Evolutionary conservation across 768 basidiomycete genomes (phyloP), one percentile per base, ranked within the genome.

Genomic region (Serendipita sp.): DNA sequence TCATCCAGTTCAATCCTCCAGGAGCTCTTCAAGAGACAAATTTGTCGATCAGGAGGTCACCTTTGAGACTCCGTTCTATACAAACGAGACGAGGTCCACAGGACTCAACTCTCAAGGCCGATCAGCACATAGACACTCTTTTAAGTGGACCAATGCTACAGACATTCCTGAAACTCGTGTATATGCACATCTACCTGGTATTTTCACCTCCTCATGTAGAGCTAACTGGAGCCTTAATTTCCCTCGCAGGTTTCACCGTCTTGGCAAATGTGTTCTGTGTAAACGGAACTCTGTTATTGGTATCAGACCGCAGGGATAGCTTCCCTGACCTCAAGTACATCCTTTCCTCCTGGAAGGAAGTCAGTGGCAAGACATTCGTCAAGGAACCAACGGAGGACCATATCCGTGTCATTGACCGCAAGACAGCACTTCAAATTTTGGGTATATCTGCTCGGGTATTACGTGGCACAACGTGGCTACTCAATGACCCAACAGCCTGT

Each of bases 401-500:
- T 35, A 60, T 60, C n/a, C 56, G 56, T 35, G 56, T 36, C 23
- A n/a, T 32, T 35, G 56, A 60, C 34, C 56, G 35, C n/a, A n/a
- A 23, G 34, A 60, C 56, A 10, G 56, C 56, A 36, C 3, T 30
- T 8, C 56, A n/a, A 28, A 23, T 60, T 7, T 35, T 60, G 18
- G 56, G 56, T 60, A 16, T 60, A 18, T 60, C 56, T 30, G 56
- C 56, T 32, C 56, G 56, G 3, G 23, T 16, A 8, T 36, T 60
- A 8, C 23, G 34, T 3, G 28, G 28, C 1, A 32, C 56, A 60
- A 60, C 56, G 5, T 60, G 56, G 56, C 56, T 60, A 30, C 32
- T 38, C 56, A 60, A 60, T 35, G 56, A 60, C 18, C 56, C 56
- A n/a, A 10, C 32, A n/a, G 56, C 56, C 10, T 60, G 56, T 60